A percentile compares a stretch with the other conserved stretches of the same genome.
Evolutionary conservation across 768 basidiomycete genomes (phyloP).

Genomic region (Tremella yokohamensis): DNA sequence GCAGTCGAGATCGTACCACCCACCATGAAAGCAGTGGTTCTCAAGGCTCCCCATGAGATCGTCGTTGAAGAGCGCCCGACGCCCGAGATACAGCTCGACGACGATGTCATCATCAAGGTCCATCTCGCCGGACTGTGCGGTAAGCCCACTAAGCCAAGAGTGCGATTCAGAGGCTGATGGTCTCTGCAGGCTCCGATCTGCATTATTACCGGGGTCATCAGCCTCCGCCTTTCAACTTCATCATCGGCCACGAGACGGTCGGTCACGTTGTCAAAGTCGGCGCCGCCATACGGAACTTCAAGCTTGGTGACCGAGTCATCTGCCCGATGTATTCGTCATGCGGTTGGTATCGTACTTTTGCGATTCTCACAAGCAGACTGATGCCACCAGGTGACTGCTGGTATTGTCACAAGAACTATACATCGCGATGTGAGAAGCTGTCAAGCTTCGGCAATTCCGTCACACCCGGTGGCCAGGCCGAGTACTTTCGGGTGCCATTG

Average conservation of each 20-base stretch:
- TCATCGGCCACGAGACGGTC: slow-evolving; percentile 44
- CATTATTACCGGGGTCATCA: slow-evolving; percentile 34
- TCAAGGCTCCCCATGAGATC: slow-evolving; percentile 24
- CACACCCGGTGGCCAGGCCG: slow-evolving; percentile 44
- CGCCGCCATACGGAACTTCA: slow-evolving; percentile 41
- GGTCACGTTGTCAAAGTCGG: slow-evolving; percentile 36
- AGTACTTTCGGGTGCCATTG: slow-evolving; percentile 42
- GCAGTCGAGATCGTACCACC: background rate
- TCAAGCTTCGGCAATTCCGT: slow-evolving; percentile 34
- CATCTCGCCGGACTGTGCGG: slow-evolving; percentile 38
- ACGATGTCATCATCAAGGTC: slow-evolving; percentile 39
- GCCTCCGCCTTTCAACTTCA: slow-evolving; percentile 8
- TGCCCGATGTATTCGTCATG: slow-evolving; percentile 44
- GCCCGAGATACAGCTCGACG: slow-evolving; percentile 23
- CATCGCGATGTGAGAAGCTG: slow-evolving; percentile 36
- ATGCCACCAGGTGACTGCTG: slow-evolving; percentile 33
- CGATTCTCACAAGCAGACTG: no score
- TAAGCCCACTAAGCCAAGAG: slow-evolving; percentile 8
- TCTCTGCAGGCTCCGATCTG: slow-evolving; percentile 32
- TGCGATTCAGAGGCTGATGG: background rate
- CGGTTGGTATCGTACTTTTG: slow-evolving; percentile 18
- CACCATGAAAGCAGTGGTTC: slow-evolving; percentile 37
- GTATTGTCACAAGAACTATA: slow-evolving; percentile 41
- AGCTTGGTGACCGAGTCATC: slow-evolving; percentile 48
- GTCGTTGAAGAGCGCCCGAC: slow-evolving; percentile 21